phyloP scores from a whole-genome alignment of 768 basidiomycete species.

The Kwoniella sp. region DNA sequence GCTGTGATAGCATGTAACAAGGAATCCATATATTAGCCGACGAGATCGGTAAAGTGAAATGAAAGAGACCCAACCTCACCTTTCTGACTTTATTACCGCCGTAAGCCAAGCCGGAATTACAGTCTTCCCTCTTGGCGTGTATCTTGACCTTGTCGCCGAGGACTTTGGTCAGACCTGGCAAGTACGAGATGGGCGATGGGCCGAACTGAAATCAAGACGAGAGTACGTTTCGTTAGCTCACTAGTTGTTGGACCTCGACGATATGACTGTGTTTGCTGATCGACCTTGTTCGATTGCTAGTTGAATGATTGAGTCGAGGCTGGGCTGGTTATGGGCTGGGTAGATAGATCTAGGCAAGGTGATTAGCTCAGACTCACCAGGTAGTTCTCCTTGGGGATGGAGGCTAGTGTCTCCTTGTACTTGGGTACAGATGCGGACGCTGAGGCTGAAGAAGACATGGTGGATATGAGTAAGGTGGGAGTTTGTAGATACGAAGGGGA shows the following conservation, averaged over 20 bases:
- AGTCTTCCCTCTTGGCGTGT: conserved; percentile 43
- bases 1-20: conserved; percentile 14
- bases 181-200: conserved; percentile 38
- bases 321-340: too few relatives aligned
- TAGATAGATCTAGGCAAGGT: too few relatives aligned
- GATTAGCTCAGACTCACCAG: conserved; percentile 15
- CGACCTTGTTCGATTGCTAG: neutral
- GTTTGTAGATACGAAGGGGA: too few relatives aligned
- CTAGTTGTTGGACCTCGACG: neutral
- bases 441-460: conserved; percentile 18
- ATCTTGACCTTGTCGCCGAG: conserved; percentile 38
- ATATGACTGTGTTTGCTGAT: neutral
- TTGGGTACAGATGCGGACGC: too few relatives aligned
- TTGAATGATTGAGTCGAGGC: too few relatives aligned
- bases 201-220: conserved; percentile 23
- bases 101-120: conserved; percentile 42
- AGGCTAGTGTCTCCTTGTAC: conserved; percentile 9
- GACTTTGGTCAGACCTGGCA: conserved; percentile 27
- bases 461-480: neutral
- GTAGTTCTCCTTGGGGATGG: conserved; percentile 25
- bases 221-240: neutral
- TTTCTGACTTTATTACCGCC: conserved; percentile 46
- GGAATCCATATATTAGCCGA: too few relatives aligned
- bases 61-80: too few relatives aligned
- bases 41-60: too few relatives aligned